Evolutionary conservation across 768 basidiomycete genomes (phyloP), one percentile per base, ranked within the genome.

Genomic region (Termitomyces sp.): DNA sequence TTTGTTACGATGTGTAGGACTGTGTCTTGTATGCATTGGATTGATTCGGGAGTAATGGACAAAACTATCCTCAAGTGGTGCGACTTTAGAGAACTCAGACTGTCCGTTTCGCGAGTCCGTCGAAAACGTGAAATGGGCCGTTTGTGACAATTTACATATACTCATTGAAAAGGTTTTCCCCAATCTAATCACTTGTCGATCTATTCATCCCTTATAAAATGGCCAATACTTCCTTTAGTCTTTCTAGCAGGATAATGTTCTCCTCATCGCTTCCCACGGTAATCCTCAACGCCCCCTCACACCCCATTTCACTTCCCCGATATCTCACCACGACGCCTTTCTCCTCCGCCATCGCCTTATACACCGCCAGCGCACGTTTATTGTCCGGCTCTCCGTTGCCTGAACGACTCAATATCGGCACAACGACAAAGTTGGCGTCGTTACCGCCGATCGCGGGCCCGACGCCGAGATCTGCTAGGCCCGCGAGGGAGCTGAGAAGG

Each of bases 271-370:
- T 91, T 0, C 97, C 97, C 13, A 98, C 79, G 3, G 96, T 98
- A 8, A 98, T 88, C 56, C 97, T 76, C 72, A 98, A 66, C 68
- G 93, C 96, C 0, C 87, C 97, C 33, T 77, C 76, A 63, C 97
- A 99, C 0, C 97, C 96, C 10, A 79, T 68, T 72, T 98, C 96
- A 16, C 79, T 74, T 0, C 97, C 97, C 53, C 97, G 79, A 74
- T 85, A 98, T 53, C 96, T 78, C 10, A 99, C 93, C 14, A 99
- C 97, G 0, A 99, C 87, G 0, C 88, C 91, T 60, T 84, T 80
- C 54, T 85, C 79, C 70, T 95, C 94, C 4, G 97, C 97, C 57
- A 98, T 78, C 10, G 81, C 74, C 67, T 84, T 88, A 73, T 98
- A 98, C 26, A 94, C 78, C 52, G 68, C 71, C 49, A 76, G 72